Percentiles rank a stretch among this genome's conserved stretches.
Evolutionary conservation across 331 rosid genomes (phyloP).

Genomic region (Quercus lobata): DNA sequence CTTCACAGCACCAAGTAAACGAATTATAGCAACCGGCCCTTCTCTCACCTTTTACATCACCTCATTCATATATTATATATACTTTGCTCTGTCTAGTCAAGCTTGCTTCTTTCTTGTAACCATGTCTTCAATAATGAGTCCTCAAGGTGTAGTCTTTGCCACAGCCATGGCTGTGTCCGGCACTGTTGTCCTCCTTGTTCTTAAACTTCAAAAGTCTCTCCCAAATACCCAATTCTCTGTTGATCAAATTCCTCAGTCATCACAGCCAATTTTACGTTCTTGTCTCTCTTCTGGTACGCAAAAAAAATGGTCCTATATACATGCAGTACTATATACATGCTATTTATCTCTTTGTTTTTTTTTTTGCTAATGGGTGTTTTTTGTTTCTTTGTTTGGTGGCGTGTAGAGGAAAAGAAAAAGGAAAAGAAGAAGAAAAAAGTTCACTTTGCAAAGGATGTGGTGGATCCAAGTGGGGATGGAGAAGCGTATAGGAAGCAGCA

Average conservation of each 20-base stretch:
- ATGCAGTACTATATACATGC: neutral
- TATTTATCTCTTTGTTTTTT: neutral
- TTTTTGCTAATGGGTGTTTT: neutral
- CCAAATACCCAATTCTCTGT: slow-evolving; percentile 41
- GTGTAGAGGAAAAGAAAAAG: slow-evolving; percentile 46
- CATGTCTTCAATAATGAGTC: slow-evolving; percentile 59
- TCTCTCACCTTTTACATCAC: neutral
- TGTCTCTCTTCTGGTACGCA: slow-evolving; percentile 72
- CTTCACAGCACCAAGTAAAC: slow-evolving; percentile 7
- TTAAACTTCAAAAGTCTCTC: slow-evolving; percentile 57
- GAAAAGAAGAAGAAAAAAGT: slow-evolving; percentile 62
- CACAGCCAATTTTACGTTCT: slow-evolving; percentile 55
- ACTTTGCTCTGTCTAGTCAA: neutral
- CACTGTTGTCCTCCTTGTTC: slow-evolving; percentile 78
- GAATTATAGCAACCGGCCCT: neutral
- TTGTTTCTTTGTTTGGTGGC: slow-evolving; percentile 1
- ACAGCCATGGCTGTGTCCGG: slow-evolving; percentile 97
- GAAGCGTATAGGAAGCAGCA: slow-evolving; percentile 49
- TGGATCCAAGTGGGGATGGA: slow-evolving; percentile 61
- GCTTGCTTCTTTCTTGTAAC: neutral
- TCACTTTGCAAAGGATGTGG: slow-evolving; percentile 72
- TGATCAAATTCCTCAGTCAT: slow-evolving; percentile 19
- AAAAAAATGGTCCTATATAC: neutral
- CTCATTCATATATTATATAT: neutral
- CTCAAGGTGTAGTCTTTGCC: slow-evolving; percentile 77